Percentiles rank a stretch among this genome's conserved stretches.
Evolutionary conservation across 768 basidiomycete genomes (phyloP).

Genomic region (Mycena chlorophos): DNA sequence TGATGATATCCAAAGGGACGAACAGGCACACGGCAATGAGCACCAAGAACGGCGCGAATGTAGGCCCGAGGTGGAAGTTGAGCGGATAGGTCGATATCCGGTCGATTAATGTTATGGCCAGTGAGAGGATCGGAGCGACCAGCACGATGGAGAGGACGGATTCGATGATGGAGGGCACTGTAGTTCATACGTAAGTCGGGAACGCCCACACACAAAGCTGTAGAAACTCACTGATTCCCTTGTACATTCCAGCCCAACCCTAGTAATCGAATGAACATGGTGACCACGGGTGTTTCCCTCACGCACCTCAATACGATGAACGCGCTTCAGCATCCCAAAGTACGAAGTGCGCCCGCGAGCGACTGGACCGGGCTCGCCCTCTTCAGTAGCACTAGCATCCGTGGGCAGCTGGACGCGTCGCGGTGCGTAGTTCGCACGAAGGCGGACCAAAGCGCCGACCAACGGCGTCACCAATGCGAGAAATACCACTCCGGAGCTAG

Average conservation of each 20-base stretch:
- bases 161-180: constrained; percentile 14
- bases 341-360: not conserved
- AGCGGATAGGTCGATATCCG: not conserved
- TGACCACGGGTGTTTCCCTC: no score
- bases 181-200: no score
- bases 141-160: not conserved
- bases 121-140: not conserved
- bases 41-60: not conserved
- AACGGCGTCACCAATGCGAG: constrained; percentile 3
- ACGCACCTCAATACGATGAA: constrained; percentile 3
- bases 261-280: not conserved
- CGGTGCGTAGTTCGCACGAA: constrained; percentile 7
- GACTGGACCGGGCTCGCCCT: not conserved
- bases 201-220: not conserved
- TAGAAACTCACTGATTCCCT: constrained; percentile 12
- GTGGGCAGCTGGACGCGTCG: not conserved
- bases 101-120: not conserved
- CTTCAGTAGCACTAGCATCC: not conserved
- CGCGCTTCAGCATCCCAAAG: constrained; percentile 12
- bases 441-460: constrained; percentile 8
- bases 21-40: constrained; percentile 9
- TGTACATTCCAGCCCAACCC: constrained; percentile 14
- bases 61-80: not conserved
- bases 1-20: constrained; percentile 15
- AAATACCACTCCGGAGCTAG: no score